Evolutionary conservation across 2,329 filamentous ascomycete species (phyloP), one percentile per base, ranked within the genome.

Genomic region (Diaporthe sp.): DNA sequence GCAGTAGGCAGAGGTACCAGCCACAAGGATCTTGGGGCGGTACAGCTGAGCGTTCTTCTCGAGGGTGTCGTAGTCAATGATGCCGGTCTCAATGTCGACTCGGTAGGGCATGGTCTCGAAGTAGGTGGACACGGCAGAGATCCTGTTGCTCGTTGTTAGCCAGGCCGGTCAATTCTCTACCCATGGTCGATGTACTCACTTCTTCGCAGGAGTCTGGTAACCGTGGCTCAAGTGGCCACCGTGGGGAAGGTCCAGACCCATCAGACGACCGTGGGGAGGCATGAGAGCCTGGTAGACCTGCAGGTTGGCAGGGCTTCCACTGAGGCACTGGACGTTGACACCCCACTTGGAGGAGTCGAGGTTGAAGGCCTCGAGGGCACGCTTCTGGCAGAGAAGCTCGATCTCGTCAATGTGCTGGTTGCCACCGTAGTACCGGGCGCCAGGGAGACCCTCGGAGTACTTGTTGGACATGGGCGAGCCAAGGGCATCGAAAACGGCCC

Each of bases 101-200:
- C 95, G 93, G 90, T 99, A 99, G 74, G 97, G 97, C 87, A 99
- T 93, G 76, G 97, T 99, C 90, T 99, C 96, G 84, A 98, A 99
- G 91, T 99, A 99, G 82, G 96, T 98, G 53, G 96, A 98, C 81
- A 99, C 94, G 76, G 95, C 95, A 73, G 96, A 98, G 86, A 99
- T 99, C 89, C 90, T 93, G 37, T 6, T 8, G 37, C 6, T 22
- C 25, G 49, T 17, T 22, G 73, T 65, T 44, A 76, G 75, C 22
- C 44, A 20, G 13, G 31, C 31, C 15, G n/a, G 55, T 37, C 53
- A 57, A 15, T 57, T 34, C 39, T 44, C 51, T 34, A 28, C 13
- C n/a, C 4, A 20, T n/a, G 37, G 10, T 28, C 8, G 20, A 25
- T 44, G 5, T 71, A 87, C 90, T 85, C 85, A 94, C 91, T 99